Evolutionary conservation across 495 filamentous ascomycete species (phyloP).

Genomic region (Melanomma pulvis-pyrius): DNA sequence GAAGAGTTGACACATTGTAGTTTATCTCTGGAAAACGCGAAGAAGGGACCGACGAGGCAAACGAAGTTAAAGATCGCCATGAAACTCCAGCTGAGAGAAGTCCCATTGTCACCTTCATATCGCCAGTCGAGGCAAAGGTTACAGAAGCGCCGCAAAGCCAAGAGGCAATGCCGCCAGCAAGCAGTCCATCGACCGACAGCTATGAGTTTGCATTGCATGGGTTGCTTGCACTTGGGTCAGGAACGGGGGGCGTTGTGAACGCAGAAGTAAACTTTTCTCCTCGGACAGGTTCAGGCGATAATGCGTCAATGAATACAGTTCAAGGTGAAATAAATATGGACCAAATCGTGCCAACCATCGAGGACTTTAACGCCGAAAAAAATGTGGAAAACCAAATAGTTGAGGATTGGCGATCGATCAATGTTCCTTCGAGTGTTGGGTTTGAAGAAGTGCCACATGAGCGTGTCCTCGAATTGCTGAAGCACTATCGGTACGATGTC

Average conservation of each 20-base stretch:
- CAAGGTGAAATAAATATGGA: background rate
- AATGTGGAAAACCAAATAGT: background rate
- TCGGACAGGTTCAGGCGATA: background rate
- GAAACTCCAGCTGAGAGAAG: background rate
- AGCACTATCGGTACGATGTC: conserved; percentile 13
- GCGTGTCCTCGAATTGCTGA: background rate
- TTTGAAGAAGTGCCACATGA: background rate
- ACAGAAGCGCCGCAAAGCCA: background rate
- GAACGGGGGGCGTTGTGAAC: background rate
- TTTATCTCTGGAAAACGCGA: background rate
- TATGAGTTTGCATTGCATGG: conserved; percentile 14
- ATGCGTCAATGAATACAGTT: background rate
- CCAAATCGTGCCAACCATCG: background rate
- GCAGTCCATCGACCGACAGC: conserved; percentile 4
- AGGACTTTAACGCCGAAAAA: background rate
- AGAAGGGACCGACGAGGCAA: background rate
- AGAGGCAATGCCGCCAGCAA: background rate
- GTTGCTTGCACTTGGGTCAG: background rate
- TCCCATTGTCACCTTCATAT: background rate
- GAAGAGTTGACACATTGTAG: background rate
- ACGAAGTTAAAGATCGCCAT: background rate
- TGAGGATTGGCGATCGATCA: background rate
- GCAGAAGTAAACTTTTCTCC: background rate
- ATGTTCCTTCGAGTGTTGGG: background rate
- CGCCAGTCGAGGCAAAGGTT: background rate